phyloP scores from a whole-genome alignment of 805 yeast genomes.

The Zygosaccharomyces gambellarensis region DNA sequence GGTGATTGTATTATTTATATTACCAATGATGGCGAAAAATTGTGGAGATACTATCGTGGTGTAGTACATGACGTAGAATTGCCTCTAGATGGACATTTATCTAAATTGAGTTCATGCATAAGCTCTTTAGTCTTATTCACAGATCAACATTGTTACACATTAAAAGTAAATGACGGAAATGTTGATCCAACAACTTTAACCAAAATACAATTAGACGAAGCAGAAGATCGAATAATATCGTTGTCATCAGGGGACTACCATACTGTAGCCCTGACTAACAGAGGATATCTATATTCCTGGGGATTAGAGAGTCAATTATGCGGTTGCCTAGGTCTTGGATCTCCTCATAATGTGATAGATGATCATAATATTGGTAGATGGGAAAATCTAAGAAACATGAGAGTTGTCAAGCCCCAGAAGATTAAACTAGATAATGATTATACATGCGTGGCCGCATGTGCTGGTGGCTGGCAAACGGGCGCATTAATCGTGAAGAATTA shows the following conservation, averaged over 20 bases:
- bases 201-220: constrained; percentile 28
- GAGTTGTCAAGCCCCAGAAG: constrained; percentile 42
- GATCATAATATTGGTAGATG: constrained; percentile 28
- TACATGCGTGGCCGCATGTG: constrained; percentile 55
- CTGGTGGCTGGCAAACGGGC: constrained; percentile 79
- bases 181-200: constrained; percentile 13
- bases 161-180: constrained; percentile 18
- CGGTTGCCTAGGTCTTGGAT: constrained; percentile 71
- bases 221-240: constrained; percentile 45
- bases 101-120: constrained; percentile 52
- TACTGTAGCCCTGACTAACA: constrained; percentile 51
- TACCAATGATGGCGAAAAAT: constrained; percentile 40
- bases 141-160: constrained; percentile 39
- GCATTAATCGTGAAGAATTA: constrained; percentile 43
- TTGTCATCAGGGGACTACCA: constrained; percentile 73
- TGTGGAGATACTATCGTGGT: constrained; percentile 32
- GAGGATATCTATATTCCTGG: constrained; percentile 61
- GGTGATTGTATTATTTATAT: constrained; percentile 49
- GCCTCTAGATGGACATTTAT: constrained; percentile 35
- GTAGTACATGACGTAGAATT: constrained; percentile 18
- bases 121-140: constrained; percentile 52
- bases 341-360: constrained; percentile 19
- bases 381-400: constrained; percentile 29
- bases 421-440: constrained; percentile 38
- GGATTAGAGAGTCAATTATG: constrained; percentile 58